Conservation (phyloP, 768 basidiomycete genomes). For the Pisolithus albus region DNA sequence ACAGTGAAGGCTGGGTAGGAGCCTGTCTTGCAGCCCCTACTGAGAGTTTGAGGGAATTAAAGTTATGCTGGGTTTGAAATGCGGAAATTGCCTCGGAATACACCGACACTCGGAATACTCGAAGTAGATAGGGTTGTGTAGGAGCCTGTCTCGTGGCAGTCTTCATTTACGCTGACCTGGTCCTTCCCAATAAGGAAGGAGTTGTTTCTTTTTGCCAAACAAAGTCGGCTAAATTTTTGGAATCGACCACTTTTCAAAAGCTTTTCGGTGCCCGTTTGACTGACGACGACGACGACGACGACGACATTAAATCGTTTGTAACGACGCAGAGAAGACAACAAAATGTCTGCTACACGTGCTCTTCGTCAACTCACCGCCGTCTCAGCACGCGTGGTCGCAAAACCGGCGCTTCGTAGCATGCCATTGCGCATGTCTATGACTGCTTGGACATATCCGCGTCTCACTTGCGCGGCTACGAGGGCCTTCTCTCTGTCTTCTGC, state of each 20-base stretch:
- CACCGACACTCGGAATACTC: no score
- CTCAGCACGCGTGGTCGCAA: constrained; percentile 32
- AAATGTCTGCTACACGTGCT: constrained; percentile 58
- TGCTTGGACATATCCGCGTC: constrained; percentile 8
- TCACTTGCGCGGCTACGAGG: constrained; percentile 24
- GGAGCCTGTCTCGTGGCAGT: neutral
- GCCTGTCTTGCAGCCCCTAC: no score
- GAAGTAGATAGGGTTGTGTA: no score
- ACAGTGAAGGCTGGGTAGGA: no score
- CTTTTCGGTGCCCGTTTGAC: no score
- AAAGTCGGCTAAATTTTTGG: constrained; percentile 25
- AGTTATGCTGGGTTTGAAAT: no score
- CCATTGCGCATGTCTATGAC: constrained; percentile 11
- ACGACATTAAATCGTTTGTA: no score
- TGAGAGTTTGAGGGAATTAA: no score
- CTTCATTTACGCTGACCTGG: neutral
- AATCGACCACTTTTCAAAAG: no score
- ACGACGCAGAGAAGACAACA: no score
- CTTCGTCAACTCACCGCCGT: constrained; percentile 49
- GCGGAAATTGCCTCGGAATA: no score
- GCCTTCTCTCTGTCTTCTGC: constrained; percentile 35
- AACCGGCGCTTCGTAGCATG: constrained; percentile 20
- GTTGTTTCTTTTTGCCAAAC: constrained; percentile 31
- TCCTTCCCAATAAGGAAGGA: neutral
- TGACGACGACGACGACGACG: no score